Evolutionary conservation across 768 basidiomycete genomes (phyloP), one percentile per base, ranked within the genome.

Genomic region (Boletellus sp.): DNA sequence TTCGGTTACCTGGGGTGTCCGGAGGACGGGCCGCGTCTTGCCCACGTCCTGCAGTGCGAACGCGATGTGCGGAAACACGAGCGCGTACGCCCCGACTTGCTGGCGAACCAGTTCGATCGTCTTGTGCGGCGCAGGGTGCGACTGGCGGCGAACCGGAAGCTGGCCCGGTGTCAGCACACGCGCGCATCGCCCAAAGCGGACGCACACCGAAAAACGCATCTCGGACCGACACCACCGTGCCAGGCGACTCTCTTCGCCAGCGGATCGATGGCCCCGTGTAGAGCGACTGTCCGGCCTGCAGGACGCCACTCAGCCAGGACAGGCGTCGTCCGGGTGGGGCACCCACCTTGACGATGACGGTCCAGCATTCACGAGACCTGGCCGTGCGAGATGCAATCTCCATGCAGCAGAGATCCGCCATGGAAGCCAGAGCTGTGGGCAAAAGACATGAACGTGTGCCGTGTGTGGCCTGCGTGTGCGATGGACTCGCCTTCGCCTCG

Each of bases 171-270:
- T 57, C 24, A 52, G 46, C 23, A 52, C 39, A 40, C 35, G 46
- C 39, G 13, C 24, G 39, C 41, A 39, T 22, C 23, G 26, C 39
- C 47, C 37, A 36, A 40, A 17, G 48, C 17, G 35, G 16, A 72
- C 81, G 38, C 53, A 92, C 92, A 61, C 90, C 93, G 63, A 87
- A 89, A 64, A 96, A 99, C 3, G 90, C 84, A 65, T 97, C 95
- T 19, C 90, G 83, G 38, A 96, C 74, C 57, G 80, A 84, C 36
- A 95, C 85, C 11, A 79, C 83, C 6, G 94, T 96, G 3, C 95
- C 95, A 2, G 79, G 69, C 1, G 73, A 72, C 63, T 89, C 82
- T 54, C 85, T 75, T 50, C 82, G 77, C 84, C 90, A 88, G 19
- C 89, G 81, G 33, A 83, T 70, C 3, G 92, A 84, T 28, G 83